These are phyloP conservation scores for Saururus chinensis DNA, from an alignment of 164 flowering plant species.

Conservation along the genomic window DNA sequence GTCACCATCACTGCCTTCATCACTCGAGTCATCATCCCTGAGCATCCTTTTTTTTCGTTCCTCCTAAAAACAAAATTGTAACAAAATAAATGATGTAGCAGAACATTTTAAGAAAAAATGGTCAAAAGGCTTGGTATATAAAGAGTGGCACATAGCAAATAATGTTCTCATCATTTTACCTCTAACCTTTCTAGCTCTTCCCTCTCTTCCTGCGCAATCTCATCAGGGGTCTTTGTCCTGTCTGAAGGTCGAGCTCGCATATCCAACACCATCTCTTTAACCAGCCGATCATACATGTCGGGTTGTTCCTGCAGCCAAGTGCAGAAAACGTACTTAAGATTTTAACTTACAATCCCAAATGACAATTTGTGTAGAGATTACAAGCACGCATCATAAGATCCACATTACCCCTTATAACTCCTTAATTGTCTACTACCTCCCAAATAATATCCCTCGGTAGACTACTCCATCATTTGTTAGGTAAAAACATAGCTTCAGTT, in stretches of 20 bases:
- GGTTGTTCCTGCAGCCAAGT: constrained; percentile 51
- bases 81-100: background rate
- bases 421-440: too few species aligned
- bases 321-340: background rate
- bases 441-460: too few species aligned
- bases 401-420: too few species aligned
- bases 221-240: constrained; percentile 83
- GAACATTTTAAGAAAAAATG: background rate
- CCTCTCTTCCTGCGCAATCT: constrained; percentile 84
- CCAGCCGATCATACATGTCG: constrained; percentile 63
- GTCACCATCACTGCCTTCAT: constrained; percentile 48
- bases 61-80: constrained; percentile 34
- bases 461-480: too few species aligned
- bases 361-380: too few species aligned
- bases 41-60: constrained; percentile 83
- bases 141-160: background rate
- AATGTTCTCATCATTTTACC: constrained; percentile 28
- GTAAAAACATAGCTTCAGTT: too few species aligned
- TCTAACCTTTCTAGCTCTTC: constrained; percentile 74
- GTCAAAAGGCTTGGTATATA: background rate
- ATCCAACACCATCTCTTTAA: constrained; percentile 60
- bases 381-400: too few species aligned
- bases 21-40: constrained; percentile 53
- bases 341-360: background rate
- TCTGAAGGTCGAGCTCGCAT: constrained; percentile 84